Percentiles rank a stretch among this genome's conserved stretches.
Evolutionary conservation across 495 filamentous ascomycete genomes (phyloP).

Genomic region (Aspergillus taichungensis): DNA sequence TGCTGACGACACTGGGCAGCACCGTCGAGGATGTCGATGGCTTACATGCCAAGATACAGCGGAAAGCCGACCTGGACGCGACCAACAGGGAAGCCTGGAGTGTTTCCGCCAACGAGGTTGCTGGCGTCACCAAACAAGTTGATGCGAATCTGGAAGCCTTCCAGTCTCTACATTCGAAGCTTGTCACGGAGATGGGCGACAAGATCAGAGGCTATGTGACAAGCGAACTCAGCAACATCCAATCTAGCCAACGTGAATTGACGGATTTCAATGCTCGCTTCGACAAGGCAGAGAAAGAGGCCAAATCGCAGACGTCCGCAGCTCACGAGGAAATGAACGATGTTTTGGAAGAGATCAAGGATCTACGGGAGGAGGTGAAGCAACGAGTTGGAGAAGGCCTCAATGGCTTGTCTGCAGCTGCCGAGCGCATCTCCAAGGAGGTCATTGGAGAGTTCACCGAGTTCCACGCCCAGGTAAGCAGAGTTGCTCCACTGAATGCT

Average conservation of each 20-base stretch:
- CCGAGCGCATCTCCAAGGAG: conserved; percentile 78
- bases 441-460: conserved; percentile 78
- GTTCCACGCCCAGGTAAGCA: conserved; percentile 64
- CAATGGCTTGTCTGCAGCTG: conserved; percentile 72
- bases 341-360: conserved; percentile 86
- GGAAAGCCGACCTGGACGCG: conserved; percentile 72
- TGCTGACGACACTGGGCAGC: conserved; percentile 63
- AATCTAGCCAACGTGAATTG: conserved; percentile 57
- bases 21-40: conserved; percentile 74
- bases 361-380: conserved; percentile 79
- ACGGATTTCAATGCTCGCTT: conserved; percentile 57
- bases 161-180: conserved; percentile 54
- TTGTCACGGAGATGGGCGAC: conserved; percentile 55
- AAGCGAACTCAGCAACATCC: conserved; percentile 58
- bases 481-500: neutral
- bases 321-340: conserved; percentile 84
- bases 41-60: conserved; percentile 71
- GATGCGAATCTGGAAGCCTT: conserved; percentile 65
- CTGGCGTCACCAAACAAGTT: conserved; percentile 62
- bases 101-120: conserved; percentile 63
- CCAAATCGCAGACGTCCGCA: conserved; percentile 56
- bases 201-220: conserved; percentile 67
- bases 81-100: conserved; percentile 73
- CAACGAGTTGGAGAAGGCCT: conserved; percentile 75
- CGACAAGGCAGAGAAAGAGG: conserved; percentile 52